Conservation (phyloP, 352 stramenopile genomes). For the Phytopythium oedochilum region DNA sequence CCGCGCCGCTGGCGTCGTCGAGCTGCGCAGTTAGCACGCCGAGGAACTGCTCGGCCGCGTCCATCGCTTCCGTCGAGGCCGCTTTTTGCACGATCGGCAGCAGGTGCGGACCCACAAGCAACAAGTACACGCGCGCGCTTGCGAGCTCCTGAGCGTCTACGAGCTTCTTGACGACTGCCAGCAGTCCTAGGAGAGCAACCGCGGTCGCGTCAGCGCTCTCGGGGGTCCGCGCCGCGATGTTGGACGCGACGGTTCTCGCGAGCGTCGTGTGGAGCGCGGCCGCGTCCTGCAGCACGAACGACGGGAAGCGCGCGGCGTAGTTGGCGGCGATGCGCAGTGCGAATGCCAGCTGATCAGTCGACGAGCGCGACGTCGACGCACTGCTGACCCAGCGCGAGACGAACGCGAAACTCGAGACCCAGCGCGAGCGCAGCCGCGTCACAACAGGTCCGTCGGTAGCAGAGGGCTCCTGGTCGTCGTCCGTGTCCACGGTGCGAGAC, state of each 20-base stretch:
- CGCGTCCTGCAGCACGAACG: constrained; percentile 18
- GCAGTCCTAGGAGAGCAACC: constrained; percentile 28
- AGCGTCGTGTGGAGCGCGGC: constrained; percentile 36
- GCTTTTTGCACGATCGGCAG: constrained; percentile 19
- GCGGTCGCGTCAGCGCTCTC: constrained; percentile 9
- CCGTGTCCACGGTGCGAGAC: constrained; percentile 21
- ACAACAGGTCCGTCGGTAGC: not conserved
- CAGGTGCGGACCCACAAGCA: constrained; percentile 28
- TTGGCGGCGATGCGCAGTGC: constrained; percentile 36
- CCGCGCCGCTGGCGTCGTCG: constrained; percentile 29
- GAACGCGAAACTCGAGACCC: constrained; percentile 25
- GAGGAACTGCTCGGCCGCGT: constrained; percentile 44
- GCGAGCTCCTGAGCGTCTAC: constrained; percentile 28
- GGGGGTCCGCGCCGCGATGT: constrained; percentile 11
- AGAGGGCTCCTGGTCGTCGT: not conserved
- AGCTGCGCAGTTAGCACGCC: constrained; percentile 41
- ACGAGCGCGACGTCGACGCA: constrained; percentile 8
- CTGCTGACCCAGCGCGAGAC: constrained; percentile 26
- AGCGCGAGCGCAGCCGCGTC: constrained; percentile 15
- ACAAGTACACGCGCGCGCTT: constrained; percentile 42
- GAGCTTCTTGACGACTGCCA: constrained; percentile 35
- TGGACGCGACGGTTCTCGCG: constrained; percentile 10
- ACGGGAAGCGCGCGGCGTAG: constrained; percentile 26
- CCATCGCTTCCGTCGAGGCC: constrained; percentile 27
- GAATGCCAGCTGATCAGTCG: constrained; percentile 24